Percentiles rank a stretch among this genome's conserved stretches.
Conservation (phyloP, 768 basidiomycete genomes). For the Crucibulum laeve region DNA sequence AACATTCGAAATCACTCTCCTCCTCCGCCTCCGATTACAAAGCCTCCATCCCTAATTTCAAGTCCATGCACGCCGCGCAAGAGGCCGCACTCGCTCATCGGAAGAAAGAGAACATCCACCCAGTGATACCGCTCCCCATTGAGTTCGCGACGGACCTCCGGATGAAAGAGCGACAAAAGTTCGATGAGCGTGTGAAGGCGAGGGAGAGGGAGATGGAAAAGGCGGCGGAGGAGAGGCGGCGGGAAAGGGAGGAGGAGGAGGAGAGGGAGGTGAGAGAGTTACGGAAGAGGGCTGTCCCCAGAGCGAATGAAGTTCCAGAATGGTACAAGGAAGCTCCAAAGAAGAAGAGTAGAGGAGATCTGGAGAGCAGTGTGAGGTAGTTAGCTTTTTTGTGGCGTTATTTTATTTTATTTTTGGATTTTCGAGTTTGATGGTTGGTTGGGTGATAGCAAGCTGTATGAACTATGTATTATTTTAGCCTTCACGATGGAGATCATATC, state of each 20-base stretch:
- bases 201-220: conserved; percentile 51
- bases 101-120: conserved; percentile 43
- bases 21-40: no score
- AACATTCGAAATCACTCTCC: no score
- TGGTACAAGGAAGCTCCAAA: conserved; percentile 75
- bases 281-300: conserved; percentile 59
- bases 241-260: conserved; percentile 49
- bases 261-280: conserved; percentile 58
- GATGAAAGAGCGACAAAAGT: conserved; percentile 58
- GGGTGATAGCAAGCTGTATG: no score
- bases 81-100: conserved; percentile 36
- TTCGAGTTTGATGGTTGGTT: no score
- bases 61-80: conserved; percentile 47
- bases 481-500: no score
- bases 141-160: conserved; percentile 51
- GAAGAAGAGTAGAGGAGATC: conserved; percentile 26
- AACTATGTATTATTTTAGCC: no score
- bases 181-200: conserved; percentile 52
- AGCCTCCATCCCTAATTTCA: conserved; percentile 48
- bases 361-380: neutral
- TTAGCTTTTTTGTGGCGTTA: neutral
- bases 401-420: neutral
- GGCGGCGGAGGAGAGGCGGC: conserved; percentile 40
- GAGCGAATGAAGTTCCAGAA: conserved; percentile 68
- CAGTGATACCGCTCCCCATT: conserved; percentile 42